Conservation (phyloP, 1,139 yeast genomes). For the Protomyces pachydermus region DNA sequence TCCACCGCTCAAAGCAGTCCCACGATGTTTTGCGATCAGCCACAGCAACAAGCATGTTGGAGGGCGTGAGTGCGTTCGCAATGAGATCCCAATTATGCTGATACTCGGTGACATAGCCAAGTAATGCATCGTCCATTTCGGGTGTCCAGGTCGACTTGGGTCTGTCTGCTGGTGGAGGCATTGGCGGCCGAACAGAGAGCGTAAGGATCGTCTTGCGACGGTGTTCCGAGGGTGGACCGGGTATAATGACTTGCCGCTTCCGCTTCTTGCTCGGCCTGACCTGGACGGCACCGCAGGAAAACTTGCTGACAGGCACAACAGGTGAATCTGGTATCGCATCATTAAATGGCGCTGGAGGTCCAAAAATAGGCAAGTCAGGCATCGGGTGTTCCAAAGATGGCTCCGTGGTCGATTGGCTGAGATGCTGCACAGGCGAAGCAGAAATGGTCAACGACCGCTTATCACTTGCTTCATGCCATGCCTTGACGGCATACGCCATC, state of each 20-base stretch:
- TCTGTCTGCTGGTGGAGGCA: slow-evolving; percentile 52
- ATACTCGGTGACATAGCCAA: slow-evolving; percentile 77
- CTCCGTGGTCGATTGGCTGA: neutral
- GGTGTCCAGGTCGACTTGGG: slow-evolving; percentile 96
- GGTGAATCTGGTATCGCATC: slow-evolving; percentile 30
- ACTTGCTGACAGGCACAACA: slow-evolving; percentile 31
- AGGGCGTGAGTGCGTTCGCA: slow-evolving; percentile 66
- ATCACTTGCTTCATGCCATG: slow-evolving; percentile 28
- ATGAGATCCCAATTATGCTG: slow-evolving; percentile 92
- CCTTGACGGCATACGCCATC: slow-evolving; percentile 25
- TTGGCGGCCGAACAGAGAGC: slow-evolving; percentile 62
- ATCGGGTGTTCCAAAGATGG: neutral
- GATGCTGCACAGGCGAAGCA: neutral
- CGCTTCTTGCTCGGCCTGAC: slow-evolving; percentile 48
- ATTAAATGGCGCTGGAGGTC: slow-evolving; percentile 22
- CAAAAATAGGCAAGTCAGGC: slow-evolving; percentile 28
- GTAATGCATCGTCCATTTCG: slow-evolving; percentile 76
- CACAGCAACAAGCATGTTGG: slow-evolving; percentile 67
- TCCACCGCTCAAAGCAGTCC: slow-evolving; percentile 96
- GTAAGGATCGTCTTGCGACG: slow-evolving; percentile 13
- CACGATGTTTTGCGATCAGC: slow-evolving; percentile 95
- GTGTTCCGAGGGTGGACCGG: neutral
- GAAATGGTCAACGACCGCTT: slow-evolving; percentile 1
- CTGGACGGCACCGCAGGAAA: slow-evolving; percentile 12
- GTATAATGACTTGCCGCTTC: slow-evolving; percentile 54